Conservation (phyloP, 2,329 filamentous ascomycete species). For the Thielaviopsis ethacetica region DNA sequence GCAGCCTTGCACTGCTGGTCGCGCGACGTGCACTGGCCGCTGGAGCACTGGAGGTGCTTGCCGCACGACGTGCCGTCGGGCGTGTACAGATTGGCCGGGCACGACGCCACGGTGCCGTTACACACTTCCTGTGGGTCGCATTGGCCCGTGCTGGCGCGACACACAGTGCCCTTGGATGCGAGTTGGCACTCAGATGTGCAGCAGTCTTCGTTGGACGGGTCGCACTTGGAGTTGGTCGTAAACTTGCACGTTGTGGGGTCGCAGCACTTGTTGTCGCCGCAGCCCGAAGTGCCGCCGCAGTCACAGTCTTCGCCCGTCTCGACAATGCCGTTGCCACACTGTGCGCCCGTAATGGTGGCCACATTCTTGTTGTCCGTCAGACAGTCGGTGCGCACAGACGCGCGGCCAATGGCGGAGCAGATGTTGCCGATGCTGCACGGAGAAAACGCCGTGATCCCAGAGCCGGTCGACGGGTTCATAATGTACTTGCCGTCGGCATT, state of each 20-base stretch:
- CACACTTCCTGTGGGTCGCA: constrained; percentile 84
- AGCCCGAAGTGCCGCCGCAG: constrained; percentile 63
- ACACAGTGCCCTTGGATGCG: constrained; percentile 51
- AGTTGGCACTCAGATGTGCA: constrained; percentile 54
- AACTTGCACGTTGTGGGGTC: constrained; percentile 78
- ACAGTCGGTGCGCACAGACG: constrained; percentile 60
- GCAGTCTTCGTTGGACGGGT: constrained; percentile 68
- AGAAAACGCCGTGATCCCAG: constrained; percentile 64
- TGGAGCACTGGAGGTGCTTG: constrained; percentile 57
- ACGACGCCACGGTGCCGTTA: constrained; percentile 52
- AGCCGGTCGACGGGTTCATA: constrained; percentile 83
- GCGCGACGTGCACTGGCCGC: constrained; percentile 85
- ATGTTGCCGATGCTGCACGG: constrained; percentile 86
- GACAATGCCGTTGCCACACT: constrained; percentile 95
- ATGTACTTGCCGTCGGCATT: constrained; percentile 67
- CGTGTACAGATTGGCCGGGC: constrained; percentile 55
- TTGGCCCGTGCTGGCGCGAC: constrained; percentile 58
- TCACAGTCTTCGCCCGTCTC: constrained; percentile 91
- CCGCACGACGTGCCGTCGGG: constrained; percentile 61
- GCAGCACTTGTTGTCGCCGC: constrained; percentile 66
- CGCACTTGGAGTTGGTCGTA: constrained; percentile 57
- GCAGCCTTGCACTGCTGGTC: constrained; percentile 76
- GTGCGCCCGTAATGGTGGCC: constrained; percentile 61
- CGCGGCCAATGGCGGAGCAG: constrained; percentile 66
- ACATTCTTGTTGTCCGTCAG: constrained; percentile 76